phyloP scores from a whole-genome alignment of 768 basidiomycete species.

The Boletus bicolor region DNA sequence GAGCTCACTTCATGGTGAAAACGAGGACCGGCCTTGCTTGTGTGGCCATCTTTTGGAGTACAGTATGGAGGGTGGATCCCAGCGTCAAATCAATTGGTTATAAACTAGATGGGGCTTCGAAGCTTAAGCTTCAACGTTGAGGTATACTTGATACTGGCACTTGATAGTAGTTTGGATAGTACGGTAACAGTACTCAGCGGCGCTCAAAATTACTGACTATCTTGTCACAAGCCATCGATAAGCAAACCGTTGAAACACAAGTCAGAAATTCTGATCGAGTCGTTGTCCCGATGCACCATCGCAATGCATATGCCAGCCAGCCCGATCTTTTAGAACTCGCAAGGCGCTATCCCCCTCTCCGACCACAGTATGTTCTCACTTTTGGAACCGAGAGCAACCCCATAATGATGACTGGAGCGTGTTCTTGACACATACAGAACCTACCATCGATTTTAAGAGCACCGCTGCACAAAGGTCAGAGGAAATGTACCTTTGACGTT shows the following conservation, averaged over 20 bases:
- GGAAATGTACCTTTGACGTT: neutral
- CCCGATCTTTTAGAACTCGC: constrained; percentile 64
- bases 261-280: too few species aligned
- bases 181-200: too few species aligned
- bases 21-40: neutral
- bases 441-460: constrained; percentile 73
- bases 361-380: constrained; percentile 44
- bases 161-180: too few species aligned
- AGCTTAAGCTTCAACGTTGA: too few species aligned
- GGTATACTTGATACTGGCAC: too few species aligned
- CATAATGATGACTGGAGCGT: constrained; percentile 21
- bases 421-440: constrained; percentile 25
- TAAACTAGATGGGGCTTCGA: neutral
- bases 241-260: too few species aligned
- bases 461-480: constrained; percentile 64
- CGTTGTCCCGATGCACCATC: constrained; percentile 39
- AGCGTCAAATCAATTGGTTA: neutral
- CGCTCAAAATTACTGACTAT: too few species aligned
- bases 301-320: constrained; percentile 44
- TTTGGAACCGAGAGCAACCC: neutral
- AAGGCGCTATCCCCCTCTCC: constrained; percentile 51
- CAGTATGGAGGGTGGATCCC: neutral
- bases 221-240: too few species aligned
- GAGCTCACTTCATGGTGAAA: neutral
- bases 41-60: neutral